These are phyloP conservation scores for Globisporangium camurandrum DNA, from an alignment of 352 stramenopile genomes.

Conservation along the genomic window DNA sequence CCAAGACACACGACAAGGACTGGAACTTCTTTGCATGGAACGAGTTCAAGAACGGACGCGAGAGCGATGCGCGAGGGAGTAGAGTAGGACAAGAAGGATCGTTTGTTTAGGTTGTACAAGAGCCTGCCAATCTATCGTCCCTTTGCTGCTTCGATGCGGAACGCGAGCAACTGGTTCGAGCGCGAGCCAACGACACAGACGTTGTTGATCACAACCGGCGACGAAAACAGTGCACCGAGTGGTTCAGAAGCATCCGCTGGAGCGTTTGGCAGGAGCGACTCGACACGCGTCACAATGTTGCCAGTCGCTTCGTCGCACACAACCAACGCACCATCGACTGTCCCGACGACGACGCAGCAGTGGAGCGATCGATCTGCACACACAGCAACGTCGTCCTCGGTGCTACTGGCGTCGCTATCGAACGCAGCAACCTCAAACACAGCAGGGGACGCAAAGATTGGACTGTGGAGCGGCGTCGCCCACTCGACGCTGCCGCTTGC, in stretches of 20 bases:
- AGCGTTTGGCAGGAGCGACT: not conserved
- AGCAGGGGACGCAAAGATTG: conserved; percentile 41
- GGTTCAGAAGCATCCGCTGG: not conserved
- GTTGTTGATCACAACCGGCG: conserved; percentile 36
- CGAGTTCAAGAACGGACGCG: conserved; percentile 34
- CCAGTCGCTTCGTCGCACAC: conserved; percentile 37
- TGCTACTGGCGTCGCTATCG: not conserved
- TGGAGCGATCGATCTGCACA: conserved; percentile 2
- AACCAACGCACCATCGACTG: conserved; percentile 26
- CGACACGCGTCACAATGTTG: conserved; percentile 12
- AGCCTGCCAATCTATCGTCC: no score
- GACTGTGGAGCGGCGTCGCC: conserved; percentile 16
- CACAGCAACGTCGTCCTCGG: not conserved
- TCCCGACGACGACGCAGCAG: conserved; percentile 38
- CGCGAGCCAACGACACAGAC: conserved; percentile 44
- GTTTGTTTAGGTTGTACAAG: no score
- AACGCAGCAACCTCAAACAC: conserved; percentile 14
- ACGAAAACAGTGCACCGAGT: conserved; percentile 46
- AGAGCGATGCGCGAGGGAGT: not conserved
- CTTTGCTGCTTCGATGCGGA: conserved; percentile 14
- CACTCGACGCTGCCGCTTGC: conserved; percentile 25
- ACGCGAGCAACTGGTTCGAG: conserved; percentile 32
- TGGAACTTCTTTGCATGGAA: conserved; percentile 74
- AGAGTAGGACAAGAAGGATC: no score
- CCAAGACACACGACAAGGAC: conserved; percentile 42